Base-by-base conservation (phyloP, 176 grass and related monocot genomes). In the Ananas comosus region DNA sequence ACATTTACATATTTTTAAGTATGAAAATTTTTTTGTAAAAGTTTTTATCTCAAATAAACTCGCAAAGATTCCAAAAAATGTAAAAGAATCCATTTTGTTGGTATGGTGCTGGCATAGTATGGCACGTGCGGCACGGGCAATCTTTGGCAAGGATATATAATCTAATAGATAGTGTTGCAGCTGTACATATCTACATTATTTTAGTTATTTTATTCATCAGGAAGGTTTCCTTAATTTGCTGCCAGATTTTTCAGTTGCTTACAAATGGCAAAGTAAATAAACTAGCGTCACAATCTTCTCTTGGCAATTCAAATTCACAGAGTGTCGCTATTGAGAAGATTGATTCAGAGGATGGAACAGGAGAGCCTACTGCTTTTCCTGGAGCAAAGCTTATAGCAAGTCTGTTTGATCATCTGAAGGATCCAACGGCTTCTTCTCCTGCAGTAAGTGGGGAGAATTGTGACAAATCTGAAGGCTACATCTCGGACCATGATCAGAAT, bases 191-290 rank as follows among this genome's bases (percentile, higher is more conserved):
- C 33, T 42, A 42, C 33, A 42, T 6, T 12, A 23, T 53, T 52
- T 18, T 19, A 49, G 25, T 27, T 13, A 18, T 25, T 57, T 79
- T 76, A 77, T 79, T 75, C 71, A 48, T 72, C 19, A 79, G 17
- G 18, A 73, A n/a, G 75, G 71, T 29, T 76, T 85, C 78, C 68
- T 85, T 80, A 71, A 76, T 78, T 63, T 67, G 48, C 21, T 25
- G 50, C 51, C 67, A 99, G 95, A 99, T 99, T 81, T 99, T 99
- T 91, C 95, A 91, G 83, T 76, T 88, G 74, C 82, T 86, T 72
- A 83, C 88, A 74, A 90, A 80, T 51, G 84, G 88, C 33, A 91
- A 94, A 83, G 71, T 82, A 79, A 16, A 73, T 73, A 76, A 86
- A 78, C 68, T 79, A 29, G 24, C 69, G 33, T 42, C 33, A 53